Evolutionary conservation across 225 moss, liverwort and hornwort genomes (phyloP), one percentile per base, ranked within the genome.

Genomic region (Antitrichia curtipendula): DNA sequence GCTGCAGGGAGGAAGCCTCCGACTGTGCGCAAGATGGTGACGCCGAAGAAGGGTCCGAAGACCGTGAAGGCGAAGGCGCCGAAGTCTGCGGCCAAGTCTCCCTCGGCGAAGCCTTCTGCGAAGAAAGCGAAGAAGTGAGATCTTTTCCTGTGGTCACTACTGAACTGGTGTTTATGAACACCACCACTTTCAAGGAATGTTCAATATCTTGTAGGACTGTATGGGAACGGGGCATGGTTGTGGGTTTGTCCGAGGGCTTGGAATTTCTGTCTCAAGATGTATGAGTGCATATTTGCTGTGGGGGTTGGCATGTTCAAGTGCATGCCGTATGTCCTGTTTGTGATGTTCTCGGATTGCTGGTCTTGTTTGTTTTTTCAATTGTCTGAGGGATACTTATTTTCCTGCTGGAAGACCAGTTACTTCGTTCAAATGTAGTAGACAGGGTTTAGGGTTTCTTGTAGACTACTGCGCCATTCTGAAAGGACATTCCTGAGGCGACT

Each of bases 111-210:
- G 47, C 73, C 97, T 6, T 15, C 91, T 32, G 95, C 95, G 77
- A 97, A 93, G 87, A 97, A 94, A 52, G 90, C 94, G 60, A 97
- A 92, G 91, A 97, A 97, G 89, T 97, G 92, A 96, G 80, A 66
- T 78, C 66, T 86, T 78, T 73, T 71, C 31, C 23, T 18, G 36
- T 8, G 66, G 47, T 68, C 10, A 49, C 68, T n/a, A 13, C 13
- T 38, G 66, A 88, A 88, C 88, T 88, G 88, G 88, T 88, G 88
- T 88, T 88, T 88, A 31, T 88, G 77, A 88, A 88, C 88, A 88
- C 88, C 88, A 88, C 88, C 88, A 77, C 38, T 49, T 58, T 20
- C 2, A 49, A 68, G 88, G 29, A 68, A 83, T 88, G 58, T 15
- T 88, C 88, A 76, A 77, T 49, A 9, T 58, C 76, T 28, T 43